Base-by-base conservation (phyloP, 345 rosid genomes). In the Trapa bicornis region DNA sequence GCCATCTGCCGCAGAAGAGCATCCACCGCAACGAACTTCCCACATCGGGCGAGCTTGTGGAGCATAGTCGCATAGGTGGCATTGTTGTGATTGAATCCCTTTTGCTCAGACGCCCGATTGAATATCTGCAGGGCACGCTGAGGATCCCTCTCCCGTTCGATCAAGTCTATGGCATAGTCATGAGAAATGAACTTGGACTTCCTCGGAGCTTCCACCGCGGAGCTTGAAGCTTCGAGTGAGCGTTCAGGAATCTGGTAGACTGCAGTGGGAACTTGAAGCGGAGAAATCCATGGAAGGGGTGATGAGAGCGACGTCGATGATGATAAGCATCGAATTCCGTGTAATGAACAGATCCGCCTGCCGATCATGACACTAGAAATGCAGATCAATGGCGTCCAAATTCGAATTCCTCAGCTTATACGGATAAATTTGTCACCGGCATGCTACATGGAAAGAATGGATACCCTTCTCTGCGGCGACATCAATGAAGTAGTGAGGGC, bases 81-180 rank as follows among this genome's bases (percentile, higher is more conserved):
- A 65, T 81, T 87, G 77, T 90, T 93, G 73, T 90, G 96, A 80
- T 68, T 83, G 67, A 93, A 90, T 45, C 95, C 92, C 70, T 82
- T 87, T 63, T 93, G 97, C 67, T 74, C 75, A 0, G 86, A 81
- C 5, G 74, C 89, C 79, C 32, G 78, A 78, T 93, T 88, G 80
- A 93, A 93, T 66, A 86, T 52, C 58, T 88, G 82, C 56, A 90
- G 75, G 17, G 96, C 96, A 56, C 68, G 75, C 47, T 87, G 90
- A 6, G 89, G 92, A 71, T 90, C 91, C 74, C 74, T 80, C 84
- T 90, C 96, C 4, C 60, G 76, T 71, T 87, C 81, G 78, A 93
- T 90, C 83, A 86, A 77, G 64, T 64, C 74, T 73, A 91, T 52
- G 47, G 96, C 91, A 37, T 77, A 72, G 14, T 78, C 87, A 52